Evolutionary conservation across 345 rosid genomes (phyloP).

Genomic region (Laguncularia racemosa): DNA sequence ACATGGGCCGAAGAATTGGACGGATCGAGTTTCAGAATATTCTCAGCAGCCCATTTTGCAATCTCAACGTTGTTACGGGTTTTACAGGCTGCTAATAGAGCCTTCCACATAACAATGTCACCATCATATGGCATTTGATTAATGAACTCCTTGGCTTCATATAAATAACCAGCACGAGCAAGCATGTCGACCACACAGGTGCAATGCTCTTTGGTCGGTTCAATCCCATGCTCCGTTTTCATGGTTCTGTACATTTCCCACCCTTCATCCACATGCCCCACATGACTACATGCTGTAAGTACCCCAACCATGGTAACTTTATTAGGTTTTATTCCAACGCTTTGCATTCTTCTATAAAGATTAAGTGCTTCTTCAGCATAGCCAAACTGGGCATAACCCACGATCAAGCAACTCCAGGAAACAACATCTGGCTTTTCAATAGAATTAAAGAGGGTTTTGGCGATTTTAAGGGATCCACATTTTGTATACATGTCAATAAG

Average conservation of each 20-base stretch:
- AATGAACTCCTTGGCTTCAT: conserved; percentile 57
- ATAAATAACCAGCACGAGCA: conserved; percentile 63
- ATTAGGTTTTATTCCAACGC: conserved; percentile 39
- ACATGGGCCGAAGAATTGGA: conserved; percentile 54
- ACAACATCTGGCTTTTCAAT: conserved; percentile 50
- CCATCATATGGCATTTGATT: conserved; percentile 40
- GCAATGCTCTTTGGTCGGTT: conserved; percentile 53
- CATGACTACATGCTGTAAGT: conserved; percentile 73
- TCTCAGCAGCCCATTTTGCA: conserved; percentile 57
- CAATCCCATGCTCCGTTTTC: conserved; percentile 40
- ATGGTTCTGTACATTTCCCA: conserved; percentile 40
- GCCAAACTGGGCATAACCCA: conserved; percentile 77
- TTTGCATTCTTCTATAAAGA: conserved; percentile 49
- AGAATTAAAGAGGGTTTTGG: conserved; percentile 36
- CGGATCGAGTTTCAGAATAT: conserved; percentile 54
- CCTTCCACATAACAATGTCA: conserved; percentile 59
- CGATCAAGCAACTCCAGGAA: conserved; percentile 68
- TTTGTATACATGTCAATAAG: conserved; percentile 70
- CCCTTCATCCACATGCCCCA: conserved; percentile 63
- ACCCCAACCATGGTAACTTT: conserved; percentile 53
- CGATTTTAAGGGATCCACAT: conserved; percentile 55
- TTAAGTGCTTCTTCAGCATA: conserved; percentile 58
- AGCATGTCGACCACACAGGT: conserved; percentile 75
- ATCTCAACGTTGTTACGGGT: conserved; percentile 47
- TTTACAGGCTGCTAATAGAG: conserved; percentile 70